Evolutionary conservation across 2,329 filamentous ascomycete species (phyloP), one percentile per base, ranked within the genome.

Genomic region (Juglanconis juglandina): DNA sequence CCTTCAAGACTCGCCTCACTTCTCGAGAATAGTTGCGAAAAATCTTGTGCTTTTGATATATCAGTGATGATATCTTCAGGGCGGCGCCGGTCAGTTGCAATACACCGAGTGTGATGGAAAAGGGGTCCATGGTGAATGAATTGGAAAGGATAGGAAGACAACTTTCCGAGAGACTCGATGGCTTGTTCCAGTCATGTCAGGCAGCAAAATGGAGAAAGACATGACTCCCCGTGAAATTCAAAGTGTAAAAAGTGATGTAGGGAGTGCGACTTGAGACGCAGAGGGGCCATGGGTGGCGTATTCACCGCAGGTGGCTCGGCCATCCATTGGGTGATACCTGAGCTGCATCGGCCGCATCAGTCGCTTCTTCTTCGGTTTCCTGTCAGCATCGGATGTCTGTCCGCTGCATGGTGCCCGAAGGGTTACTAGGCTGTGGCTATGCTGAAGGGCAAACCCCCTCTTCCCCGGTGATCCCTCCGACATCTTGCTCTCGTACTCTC

Each of bases 21-120:
- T 62, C 59, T 37, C 46, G 33, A 10, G 54, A 58, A 35, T 58
- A 58, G 14, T 58, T 47, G 14, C 59, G 35, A 37, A 61, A 58
- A 13, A 46, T 37, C 13, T 50, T 54, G 8, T 54, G 37, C 51
- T 58, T 57, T 34, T 49, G 47, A 5, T 46, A 42, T 30, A 61
- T n/a, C 2, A 56, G 1, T 24, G 7, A 37, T 3, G 32, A 58
- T 2, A 46, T 33, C 49, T 58, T 58, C 11, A 61, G 30, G 0
- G 49, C 44, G 10, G n/a, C 11, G 9, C 49, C 54, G 14, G 52
- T 39, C 1, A 61, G 35, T n/a, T 47, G 54, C 3, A 61, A 49
- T 24, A 55, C 49, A 5, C 49, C 54, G 1, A 53, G 6, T 4
- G 54, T 37, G 3, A 58, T 14, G 4, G 59, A 58, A 11, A 61